Evolutionary conservation across 2,329 filamentous ascomycete species (phyloP), one percentile per base, ranked within the genome.

Genomic region (Stemphylium lycopersici): DNA sequence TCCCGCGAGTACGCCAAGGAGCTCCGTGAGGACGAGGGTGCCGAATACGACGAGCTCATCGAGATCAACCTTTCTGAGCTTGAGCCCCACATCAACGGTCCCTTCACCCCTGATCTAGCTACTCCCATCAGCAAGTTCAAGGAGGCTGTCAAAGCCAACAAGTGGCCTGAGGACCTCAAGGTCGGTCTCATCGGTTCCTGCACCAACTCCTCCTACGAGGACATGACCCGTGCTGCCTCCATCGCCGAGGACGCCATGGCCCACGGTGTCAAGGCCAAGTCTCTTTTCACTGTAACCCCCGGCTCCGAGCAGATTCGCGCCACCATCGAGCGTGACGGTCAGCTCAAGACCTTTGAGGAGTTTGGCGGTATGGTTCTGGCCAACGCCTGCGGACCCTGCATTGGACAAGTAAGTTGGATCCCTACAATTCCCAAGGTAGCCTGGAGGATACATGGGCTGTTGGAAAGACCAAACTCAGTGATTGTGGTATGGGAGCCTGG

Each of bases 41-140:
- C 91, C 66, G 88, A 98, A 79, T 99, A 98, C 78, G 95, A 99
- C 78, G 85, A 98, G 80, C 79, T 97, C 66, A 91, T 98, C 71
- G 93, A 97, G 81, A 91, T 99, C 80, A 93, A 99, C 83, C 86
- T 99, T 50, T 89, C 86, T 55, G 90, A 93, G 79, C 89, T 99
- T 43, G 95, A 99, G 83, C 95, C 95, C 65, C 91, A 98, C 77
- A 92, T 99, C 83, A 99, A 99, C 83, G 95, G 95, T 65, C 95
- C 95, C 63, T 98, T 98, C 86, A 99, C 95, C 24, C 95, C 95
- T 58, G 95, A 99, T 86, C 84, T 99, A 80, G 93, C 92, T 51
- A 98, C 95, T 6, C 95, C 95, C 46, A 96, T 99, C 77, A 96
- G 91, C 80, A 95, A 97, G 83, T 96, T 98, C 83, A 91, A 90